phyloP scores from a whole-genome alignment of 495 filamentous ascomycete species.

The Tuber aestivum region DNA sequence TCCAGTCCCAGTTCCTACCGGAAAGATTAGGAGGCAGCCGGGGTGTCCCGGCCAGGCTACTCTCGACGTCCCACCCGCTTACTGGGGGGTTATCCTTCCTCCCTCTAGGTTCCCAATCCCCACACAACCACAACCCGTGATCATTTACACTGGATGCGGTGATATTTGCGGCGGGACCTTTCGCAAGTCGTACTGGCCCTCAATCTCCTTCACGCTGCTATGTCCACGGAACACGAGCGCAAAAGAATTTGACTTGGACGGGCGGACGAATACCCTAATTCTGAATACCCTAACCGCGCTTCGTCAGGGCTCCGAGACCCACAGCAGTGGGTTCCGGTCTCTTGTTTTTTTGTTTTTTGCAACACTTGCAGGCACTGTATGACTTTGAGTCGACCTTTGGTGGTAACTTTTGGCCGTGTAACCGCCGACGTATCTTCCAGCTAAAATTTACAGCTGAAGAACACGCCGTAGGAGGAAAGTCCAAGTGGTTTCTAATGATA shows the following conservation, averaged over 20 bases:
- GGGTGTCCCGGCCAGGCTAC: not conserved
- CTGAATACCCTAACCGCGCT: not conserved
- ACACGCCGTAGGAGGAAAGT: not conserved
- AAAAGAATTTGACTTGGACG: not conserved
- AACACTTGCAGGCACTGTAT: not conserved
- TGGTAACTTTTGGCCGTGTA: not conserved
- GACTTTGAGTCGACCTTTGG: not conserved
- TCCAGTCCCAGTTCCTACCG: not conserved
- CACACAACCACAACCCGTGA: not conserved
- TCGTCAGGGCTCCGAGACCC: not conserved
- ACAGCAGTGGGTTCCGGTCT: not conserved
- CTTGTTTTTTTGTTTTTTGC: not conserved
- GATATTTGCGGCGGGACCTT: conserved; percentile 2
- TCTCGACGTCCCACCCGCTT: not conserved
- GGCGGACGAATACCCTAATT: not conserved
- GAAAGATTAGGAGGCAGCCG: not conserved
- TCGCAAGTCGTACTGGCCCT: not conserved
- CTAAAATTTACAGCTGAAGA: conserved; percentile 4
- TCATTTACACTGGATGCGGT: not conserved
- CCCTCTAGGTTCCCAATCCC: not conserved
- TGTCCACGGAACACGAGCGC: not conserved
- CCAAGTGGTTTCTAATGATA: conserved; percentile 3
- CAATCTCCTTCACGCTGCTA: not conserved
- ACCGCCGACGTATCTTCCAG: not conserved
- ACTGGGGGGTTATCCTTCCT: not conserved